A percentile compares a stretch with the other conserved stretches of the same genome.
Evolutionary conservation across 2,329 filamentous ascomycete genomes (phyloP).

Genomic region (Pseudogymnoascus sp.): DNA sequence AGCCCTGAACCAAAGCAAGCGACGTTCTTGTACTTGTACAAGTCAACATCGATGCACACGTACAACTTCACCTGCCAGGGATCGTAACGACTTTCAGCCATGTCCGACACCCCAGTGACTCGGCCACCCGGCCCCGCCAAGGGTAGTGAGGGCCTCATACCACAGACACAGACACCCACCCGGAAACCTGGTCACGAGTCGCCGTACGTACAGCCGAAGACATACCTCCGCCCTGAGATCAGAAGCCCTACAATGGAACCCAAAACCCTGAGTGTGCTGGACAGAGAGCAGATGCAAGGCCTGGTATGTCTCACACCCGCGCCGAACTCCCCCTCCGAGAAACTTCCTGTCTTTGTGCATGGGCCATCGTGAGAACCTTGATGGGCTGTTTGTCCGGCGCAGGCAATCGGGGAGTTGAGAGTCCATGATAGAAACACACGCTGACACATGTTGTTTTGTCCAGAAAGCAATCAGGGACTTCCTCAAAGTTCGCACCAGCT

Average conservation of each 20-base stretch:
- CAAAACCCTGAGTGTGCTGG: slow-evolving; percentile 49
- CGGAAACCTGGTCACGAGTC: slow-evolving; percentile 25
- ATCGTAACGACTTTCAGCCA: slow-evolving; percentile 17
- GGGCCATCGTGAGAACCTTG: neutral
- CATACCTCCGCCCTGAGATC: slow-evolving; percentile 28
- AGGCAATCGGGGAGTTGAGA: neutral
- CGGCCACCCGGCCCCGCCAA: slow-evolving; percentile 23
- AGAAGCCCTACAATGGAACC: slow-evolving; percentile 26
- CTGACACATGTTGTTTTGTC: slow-evolving; percentile 5
- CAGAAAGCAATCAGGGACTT: slow-evolving; percentile 91
- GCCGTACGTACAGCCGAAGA: slow-evolving; percentile 28
- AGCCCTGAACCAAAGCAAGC: slow-evolving; percentile 8
- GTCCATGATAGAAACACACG: neutral
- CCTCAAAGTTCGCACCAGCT: slow-evolving; percentile 90
- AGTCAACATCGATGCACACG: slow-evolving; percentile 13
- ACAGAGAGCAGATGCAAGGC: slow-evolving; percentile 70
- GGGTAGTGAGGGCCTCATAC: slow-evolving; percentile 15
- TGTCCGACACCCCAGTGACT: slow-evolving; percentile 28
- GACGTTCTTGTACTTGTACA: slow-evolving; percentile 6
- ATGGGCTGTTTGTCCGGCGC: neutral
- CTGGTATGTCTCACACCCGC: slow-evolving; percentile 50
- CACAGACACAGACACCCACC: slow-evolving; percentile 23
- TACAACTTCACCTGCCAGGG: slow-evolving; percentile 13
- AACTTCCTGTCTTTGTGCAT: neutral
- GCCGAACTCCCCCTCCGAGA: neutral